Conservation (phyloP, 345 rosid species). For the Eucalyptus curtisii region DNA sequence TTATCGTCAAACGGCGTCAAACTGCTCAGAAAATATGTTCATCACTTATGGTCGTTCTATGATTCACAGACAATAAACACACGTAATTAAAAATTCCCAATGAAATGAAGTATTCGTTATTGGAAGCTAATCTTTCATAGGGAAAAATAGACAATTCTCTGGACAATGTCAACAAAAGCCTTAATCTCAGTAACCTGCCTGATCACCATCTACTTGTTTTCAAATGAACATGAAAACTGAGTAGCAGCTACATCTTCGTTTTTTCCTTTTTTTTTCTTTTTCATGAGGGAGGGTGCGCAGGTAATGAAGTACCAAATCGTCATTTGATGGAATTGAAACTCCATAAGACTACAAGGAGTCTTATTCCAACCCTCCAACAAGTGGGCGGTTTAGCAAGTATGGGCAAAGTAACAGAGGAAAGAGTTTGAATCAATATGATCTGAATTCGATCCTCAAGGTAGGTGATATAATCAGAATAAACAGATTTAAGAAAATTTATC, state of each 20-base stretch:
- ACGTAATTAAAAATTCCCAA: background rate
- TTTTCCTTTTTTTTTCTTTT: background rate
- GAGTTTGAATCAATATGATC: background rate
- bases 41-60: background rate
- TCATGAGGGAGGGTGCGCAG: background rate
- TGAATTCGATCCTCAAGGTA: background rate
- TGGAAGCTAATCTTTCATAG: background rate
- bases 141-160: background rate
- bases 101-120: background rate
- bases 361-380: background rate
- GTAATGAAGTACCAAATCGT: background rate
- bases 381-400: background rate
- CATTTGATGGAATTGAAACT: background rate
- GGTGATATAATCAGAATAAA: background rate
- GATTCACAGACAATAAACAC: background rate
- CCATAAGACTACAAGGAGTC: background rate
- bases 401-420: background rate
- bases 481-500: background rate
- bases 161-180: background rate
- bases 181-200: background rate
- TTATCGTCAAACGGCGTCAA: background rate
- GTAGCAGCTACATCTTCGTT: background rate
- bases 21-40: background rate
- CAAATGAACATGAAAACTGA: background rate
- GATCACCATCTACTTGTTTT: background rate